Percentiles rank a stretch among this genome's conserved stretches.
Evolutionary conservation across 805 yeast genomes (phyloP).

Genomic region (Candida ovalis): DNA sequence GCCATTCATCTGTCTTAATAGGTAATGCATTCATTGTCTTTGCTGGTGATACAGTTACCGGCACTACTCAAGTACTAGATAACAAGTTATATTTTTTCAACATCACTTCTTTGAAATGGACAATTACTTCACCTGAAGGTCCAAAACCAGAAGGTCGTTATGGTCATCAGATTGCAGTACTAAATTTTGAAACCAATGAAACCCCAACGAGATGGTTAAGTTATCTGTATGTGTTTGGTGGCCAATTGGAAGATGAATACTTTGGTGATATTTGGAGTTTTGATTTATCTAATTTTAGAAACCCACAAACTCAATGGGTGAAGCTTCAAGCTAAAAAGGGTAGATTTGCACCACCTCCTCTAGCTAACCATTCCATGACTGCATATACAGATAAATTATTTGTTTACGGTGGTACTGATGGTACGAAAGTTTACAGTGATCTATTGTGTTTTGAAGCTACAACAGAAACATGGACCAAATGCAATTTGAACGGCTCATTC

Average conservation of each 20-base stretch:
- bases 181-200: slow-evolving; percentile 51
- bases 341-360: slow-evolving; percentile 59
- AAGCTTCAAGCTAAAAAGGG: slow-evolving; percentile 46
- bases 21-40: slow-evolving; percentile 94
- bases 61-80: slow-evolving; percentile 73
- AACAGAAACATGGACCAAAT: slow-evolving; percentile 63
- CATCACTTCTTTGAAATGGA: slow-evolving; percentile 74
- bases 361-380: slow-evolving; percentile 88
- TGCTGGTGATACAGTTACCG: slow-evolving; percentile 94
- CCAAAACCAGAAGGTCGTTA: slow-evolving; percentile 86
- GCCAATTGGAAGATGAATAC: slow-evolving; percentile 78
- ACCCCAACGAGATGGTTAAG: slow-evolving; percentile 37
- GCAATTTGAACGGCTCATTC: slow-evolving; percentile 59
- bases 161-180: slow-evolving; percentile 86
- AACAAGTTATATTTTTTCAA: slow-evolving; percentile 86
- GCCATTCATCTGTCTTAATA: slow-evolving; percentile 86
- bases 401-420: slow-evolving; percentile 86
- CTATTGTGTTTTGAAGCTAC: slow-evolving; percentile 77
- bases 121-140: slow-evolving; percentile 70
- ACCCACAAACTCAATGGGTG: slow-evolving; percentile 84
- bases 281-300: slow-evolving; percentile 81
- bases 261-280: slow-evolving; percentile 83
- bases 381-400: slow-evolving; percentile 74
- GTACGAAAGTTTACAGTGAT: slow-evolving; percentile 65
- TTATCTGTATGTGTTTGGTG: slow-evolving; percentile 83